Conservation (phyloP, 768 basidiomycete genomes). For the Boletus vermiculosoides region DNA sequence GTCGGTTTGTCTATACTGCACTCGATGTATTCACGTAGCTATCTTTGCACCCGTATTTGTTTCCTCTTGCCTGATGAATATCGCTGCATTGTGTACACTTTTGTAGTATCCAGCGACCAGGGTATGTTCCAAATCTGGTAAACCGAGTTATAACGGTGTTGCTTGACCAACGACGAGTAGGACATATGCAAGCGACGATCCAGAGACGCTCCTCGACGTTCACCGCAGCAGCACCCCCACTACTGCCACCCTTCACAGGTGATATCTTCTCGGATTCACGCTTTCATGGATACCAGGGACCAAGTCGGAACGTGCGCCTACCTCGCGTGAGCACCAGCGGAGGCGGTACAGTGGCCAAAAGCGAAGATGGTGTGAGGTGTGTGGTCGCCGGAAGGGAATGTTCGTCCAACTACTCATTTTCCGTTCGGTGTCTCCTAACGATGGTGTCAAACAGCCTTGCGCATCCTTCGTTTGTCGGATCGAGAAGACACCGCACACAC, state of each 20-base stretch:
- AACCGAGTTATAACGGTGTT: neutral
- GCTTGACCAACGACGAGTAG: neutral
- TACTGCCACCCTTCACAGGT: conserved; percentile 8
- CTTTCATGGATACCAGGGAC: conserved; percentile 43
- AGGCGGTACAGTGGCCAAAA: conserved; percentile 65
- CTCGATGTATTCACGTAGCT: neutral
- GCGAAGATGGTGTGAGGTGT: conserved; percentile 63
- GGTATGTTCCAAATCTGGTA: conserved; percentile 12
- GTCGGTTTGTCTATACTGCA: neutral
- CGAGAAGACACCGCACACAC: conserved; percentile 37
- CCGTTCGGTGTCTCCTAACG: conserved; percentile 7
- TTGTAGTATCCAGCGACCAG: too few species aligned
- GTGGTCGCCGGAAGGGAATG: conserved; percentile 81
- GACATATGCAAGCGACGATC: conserved; percentile 24
- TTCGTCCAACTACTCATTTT: conserved; percentile 32
- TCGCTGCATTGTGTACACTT: neutral
- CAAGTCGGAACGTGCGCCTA: conserved; percentile 55
- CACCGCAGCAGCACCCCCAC: conserved; percentile 2
- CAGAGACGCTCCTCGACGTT: conserved; percentile 31
- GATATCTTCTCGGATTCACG: conserved; percentile 44
- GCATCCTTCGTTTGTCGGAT: conserved; percentile 57
- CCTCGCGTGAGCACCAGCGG: conserved; percentile 59
- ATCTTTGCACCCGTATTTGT: neutral
- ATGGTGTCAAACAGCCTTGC: conserved; percentile 44
- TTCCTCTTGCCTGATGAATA: neutral